A percentile compares a stretch with the other conserved stretches of the same genome.
phyloP scores from a whole-genome alignment of 768 basidiomycete species.

The Termitomyces bulborhizus region DNA sequence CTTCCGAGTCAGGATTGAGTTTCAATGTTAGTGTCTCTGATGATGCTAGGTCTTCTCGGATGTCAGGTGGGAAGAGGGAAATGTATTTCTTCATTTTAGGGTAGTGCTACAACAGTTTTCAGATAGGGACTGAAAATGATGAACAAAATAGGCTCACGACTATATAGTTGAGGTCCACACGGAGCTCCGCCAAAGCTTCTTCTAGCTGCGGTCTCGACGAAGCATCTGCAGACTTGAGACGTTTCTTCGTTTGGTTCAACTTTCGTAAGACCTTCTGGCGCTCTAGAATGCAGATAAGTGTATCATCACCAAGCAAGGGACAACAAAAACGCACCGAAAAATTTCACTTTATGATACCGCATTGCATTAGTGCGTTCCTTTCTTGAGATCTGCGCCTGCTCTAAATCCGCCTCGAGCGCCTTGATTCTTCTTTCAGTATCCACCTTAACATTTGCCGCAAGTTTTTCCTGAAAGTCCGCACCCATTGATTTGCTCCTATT shows the following conservation, averaged over 20 bases:
- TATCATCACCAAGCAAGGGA: neutral
- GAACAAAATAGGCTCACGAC: constrained; percentile 38
- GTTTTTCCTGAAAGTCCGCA: constrained; percentile 44
- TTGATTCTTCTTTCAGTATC: constrained; percentile 76
- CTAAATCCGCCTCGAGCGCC: constrained; percentile 69
- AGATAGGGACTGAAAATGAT: neutral
- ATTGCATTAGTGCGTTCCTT: constrained; percentile 70
- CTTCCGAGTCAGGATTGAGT: constrained; percentile 48
- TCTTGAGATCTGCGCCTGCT: constrained; percentile 50
- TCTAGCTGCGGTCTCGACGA: constrained; percentile 37
- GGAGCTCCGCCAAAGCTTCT: constrained; percentile 47
- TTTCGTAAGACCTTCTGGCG: constrained; percentile 81
- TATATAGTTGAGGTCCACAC: constrained; percentile 91
- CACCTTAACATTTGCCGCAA: constrained; percentile 81
- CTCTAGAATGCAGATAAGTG: constrained; percentile 38
- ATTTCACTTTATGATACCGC: constrained; percentile 88
- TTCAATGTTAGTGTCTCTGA: constrained; percentile 22
- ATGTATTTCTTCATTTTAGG: constrained; percentile 86
- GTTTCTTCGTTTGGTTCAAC: constrained; percentile 62
- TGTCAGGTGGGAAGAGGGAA: constrained; percentile 77
- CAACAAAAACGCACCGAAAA: constrained; percentile 66
- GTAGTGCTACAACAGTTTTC: constrained; percentile 51
- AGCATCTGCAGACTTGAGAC: constrained; percentile 29
- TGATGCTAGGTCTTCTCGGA: constrained; percentile 30
- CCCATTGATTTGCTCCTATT: neutral